Base-by-base conservation (phyloP, 768 basidiomycete species). In the Phlebiopsis flavidoalba region DNA sequence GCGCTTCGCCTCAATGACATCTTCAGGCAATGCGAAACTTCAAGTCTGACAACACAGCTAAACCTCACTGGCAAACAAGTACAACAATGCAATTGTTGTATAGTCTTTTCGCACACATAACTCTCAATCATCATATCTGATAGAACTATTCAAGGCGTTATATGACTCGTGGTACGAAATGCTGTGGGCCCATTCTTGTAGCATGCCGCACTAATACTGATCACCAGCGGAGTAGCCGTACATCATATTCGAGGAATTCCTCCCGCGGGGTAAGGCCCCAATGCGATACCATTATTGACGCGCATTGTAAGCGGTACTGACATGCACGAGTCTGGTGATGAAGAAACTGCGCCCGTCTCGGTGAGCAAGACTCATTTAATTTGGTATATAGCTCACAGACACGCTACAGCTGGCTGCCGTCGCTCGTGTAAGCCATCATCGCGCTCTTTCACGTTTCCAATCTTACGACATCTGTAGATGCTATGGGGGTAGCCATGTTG, bases 241-340 rank as follows among this genome's bases (percentile, higher is more conserved):
- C 65, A 85, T 84, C 67, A 73, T 82, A 1, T 85, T 86, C 58
- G 87, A 89, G 72, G n/a, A n/a, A n/a, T 86, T 82, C 61, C 87
- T n/a, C n/a, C 87, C 0, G 79, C 84, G 26, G 89, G 89, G 86
- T 88, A 63, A 7, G 12, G 33, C 3, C 33, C 12, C 17, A 12
- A 35, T 21, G 7, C 35, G 5, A 53, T n/a, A 76, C 66, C 24
- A 19, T 15, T 19, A 19, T 5, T 10, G 5, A 24, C 21, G 45
- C 51, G n/a, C 26, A 31, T 31, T 31, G 2, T 6, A 31, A 22
- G 14, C n/a, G n/a, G 5, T 46, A 49, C 21, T 50, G 10, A 21
- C n/a, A 17, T 24, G 17, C 31, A 21, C 48, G n/a, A 72, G 65
- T 66, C 64, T 87, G 55, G 80, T 85, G 6, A 72, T 88, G 31